Evolutionary conservation across 805 yeast genomes (phyloP), one percentile per base, ranked within the genome.

Genomic region (Sugiyamaella floridensis): DNA sequence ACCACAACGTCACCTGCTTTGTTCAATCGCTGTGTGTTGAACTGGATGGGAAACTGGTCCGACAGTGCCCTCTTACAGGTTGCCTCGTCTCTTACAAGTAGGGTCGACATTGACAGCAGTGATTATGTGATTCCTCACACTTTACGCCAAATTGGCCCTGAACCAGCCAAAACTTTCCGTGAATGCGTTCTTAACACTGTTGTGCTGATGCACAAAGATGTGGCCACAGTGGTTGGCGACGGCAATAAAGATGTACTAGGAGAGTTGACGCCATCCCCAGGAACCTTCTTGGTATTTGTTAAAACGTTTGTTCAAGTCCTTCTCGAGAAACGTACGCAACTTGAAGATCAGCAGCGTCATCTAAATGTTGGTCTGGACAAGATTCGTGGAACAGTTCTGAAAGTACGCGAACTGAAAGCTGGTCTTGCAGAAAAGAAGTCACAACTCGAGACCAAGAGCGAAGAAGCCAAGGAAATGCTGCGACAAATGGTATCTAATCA

Each of bases 11-110:
- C 97, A 0, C 96, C 97, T 0, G 97, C 97, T 0, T 70, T 90
- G 34, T 83, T 88, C 68, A 90, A 90, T 62, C 73, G 98, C 62
- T 90, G 97, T 72, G 95, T 88, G 1, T 68, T 92, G 40, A 80
- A 84, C 62, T 87, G 92, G 89, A 81, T 89, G 84, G 96, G 96
- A 4, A 81, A 81, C 50, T 90, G 97, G 97, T 73, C 83, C 0
- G 54, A 58, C 2, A 54, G 61, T 0, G 70, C 89, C 0, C 65
- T 83, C 47, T 50, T 56, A 6, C 79, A 80, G 48, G 79, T 89
- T 34, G 79, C 84, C 0, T 51, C 60, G 0, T 67, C 67, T 2
- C 57, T 75, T 44, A 63, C 82, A 0, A 67, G 67, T 40, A 51
- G 61, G 41, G 61, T 82, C 10, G 86, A 92, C 1, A 63, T 85